A percentile compares a stretch with the other conserved stretches of the same genome.
Conservation (phyloP, 2,329 filamentous ascomycete species). For the Colletotrichum scovillei region DNA sequence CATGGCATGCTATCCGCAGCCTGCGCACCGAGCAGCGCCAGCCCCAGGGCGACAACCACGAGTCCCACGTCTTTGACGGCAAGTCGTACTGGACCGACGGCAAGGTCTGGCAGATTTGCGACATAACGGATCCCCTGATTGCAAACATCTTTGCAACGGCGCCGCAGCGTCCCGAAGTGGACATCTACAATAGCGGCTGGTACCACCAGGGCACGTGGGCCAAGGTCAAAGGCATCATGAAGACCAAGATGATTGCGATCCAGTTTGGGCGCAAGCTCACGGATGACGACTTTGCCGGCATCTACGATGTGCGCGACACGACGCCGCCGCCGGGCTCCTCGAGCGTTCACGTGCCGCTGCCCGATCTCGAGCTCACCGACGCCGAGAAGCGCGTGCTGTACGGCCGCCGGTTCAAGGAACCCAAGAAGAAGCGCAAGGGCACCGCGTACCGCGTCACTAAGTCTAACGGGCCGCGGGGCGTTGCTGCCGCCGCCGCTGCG, state of each 20-base stretch:
- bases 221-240: constrained; percentile 89
- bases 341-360: constrained; percentile 50
- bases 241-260: constrained; percentile 81
- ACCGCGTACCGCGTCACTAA: constrained; percentile 38
- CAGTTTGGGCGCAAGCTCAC: constrained; percentile 65
- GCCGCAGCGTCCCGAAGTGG: constrained; percentile 68
- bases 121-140: constrained; percentile 86
- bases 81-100: constrained; percentile 79
- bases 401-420: constrained; percentile 45
- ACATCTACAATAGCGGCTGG: constrained; percentile 79
- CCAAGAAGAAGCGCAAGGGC: constrained; percentile 39
- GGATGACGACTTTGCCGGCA: constrained; percentile 57
- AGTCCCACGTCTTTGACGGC: constrained; percentile 86
- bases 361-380: constrained; percentile 51
- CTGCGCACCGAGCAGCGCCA: constrained; percentile 48
- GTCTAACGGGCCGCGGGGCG: constrained; percentile 27
- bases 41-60: constrained; percentile 52
- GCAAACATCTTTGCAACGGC: constrained; percentile 72
- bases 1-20: constrained; percentile 61
- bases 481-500: constrained; percentile 19
- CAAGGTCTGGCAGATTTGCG: constrained; percentile 94
- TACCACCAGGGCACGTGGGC: constrained; percentile 84
- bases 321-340: constrained; percentile 43
- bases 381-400: constrained; percentile 49
- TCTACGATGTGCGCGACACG: constrained; percentile 50